phyloP scores from a whole-genome alignment of 225 moss, liverwort and hornwort species.

The Antitrichia curtipendula region DNA sequence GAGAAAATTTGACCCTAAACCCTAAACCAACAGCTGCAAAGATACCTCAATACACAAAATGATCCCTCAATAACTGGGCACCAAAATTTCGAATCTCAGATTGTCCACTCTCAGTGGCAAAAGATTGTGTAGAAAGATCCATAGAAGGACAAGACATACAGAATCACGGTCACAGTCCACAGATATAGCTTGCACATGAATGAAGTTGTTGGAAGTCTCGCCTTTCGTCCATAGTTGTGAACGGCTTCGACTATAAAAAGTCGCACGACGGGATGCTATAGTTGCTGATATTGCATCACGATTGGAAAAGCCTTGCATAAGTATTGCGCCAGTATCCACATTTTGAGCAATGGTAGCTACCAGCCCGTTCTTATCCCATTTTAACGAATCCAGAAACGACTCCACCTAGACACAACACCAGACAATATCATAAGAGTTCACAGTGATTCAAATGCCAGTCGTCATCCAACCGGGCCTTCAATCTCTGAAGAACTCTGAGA shows the following conservation, averaged over 20 bases:
- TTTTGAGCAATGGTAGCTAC: conserved; percentile 87
- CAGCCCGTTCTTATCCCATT: conserved; percentile 92
- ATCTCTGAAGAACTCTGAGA: neutral
- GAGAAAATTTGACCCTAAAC: neutral
- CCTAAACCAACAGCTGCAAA: neutral
- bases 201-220: conserved; percentile 92
- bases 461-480: neutral
- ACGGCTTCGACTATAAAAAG: conserved; percentile 93
- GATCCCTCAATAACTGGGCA: neutral
- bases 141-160: conserved; percentile 33
- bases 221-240: conserved; percentile 97
- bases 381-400: conserved; percentile 61
- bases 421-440: neutral
- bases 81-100: neutral
- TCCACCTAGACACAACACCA: conserved; percentile 47
- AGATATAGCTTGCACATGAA: conserved; percentile 80
- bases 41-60: neutral
- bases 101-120: neutral
- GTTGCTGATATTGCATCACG: conserved; percentile 94
- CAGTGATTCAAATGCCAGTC: neutral
- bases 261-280: conserved; percentile 77
- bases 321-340: conserved; percentile 87
- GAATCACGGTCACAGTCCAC: conserved; percentile 99
- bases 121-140: neutral
- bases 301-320: conserved; percentile 92